Percentiles rank a stretch among this genome's conserved stretches.
Evolutionary conservation across 2,329 filamentous ascomycete species (phyloP).

Genomic region (Pseudodiploospora longispora): DNA sequence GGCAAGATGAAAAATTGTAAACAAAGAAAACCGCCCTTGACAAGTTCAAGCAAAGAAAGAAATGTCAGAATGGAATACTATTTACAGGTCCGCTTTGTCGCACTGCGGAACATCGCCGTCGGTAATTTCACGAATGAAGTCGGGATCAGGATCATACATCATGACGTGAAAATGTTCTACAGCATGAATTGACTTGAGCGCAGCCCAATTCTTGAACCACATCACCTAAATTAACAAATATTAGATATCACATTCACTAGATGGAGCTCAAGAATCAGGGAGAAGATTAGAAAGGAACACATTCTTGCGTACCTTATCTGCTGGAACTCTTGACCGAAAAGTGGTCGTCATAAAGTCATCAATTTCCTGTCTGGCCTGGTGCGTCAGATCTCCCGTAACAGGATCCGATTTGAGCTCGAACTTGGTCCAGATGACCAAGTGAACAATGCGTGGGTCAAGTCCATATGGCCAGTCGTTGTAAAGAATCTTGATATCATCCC

Average conservation of each 20-base stretch:
- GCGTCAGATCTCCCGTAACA: slow-evolving; percentile 57
- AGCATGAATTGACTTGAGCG: slow-evolving; percentile 74
- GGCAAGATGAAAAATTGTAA: background rate
- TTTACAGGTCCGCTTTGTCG: slow-evolving; percentile 26
- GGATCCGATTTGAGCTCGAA: slow-evolving; percentile 67
- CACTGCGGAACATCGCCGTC: slow-evolving; percentile 63
- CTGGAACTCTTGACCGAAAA: slow-evolving; percentile 49
- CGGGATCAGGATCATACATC: slow-evolving; percentile 66
- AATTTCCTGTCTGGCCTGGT: slow-evolving; percentile 54
- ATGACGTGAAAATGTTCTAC: slow-evolving; percentile 95
- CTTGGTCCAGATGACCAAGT: slow-evolving; percentile 90
- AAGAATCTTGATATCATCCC: slow-evolving; percentile 62
- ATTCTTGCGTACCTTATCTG: slow-evolving; percentile 40
- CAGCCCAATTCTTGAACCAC: slow-evolving; percentile 69
- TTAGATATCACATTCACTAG: background rate
- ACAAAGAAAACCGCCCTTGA: background rate
- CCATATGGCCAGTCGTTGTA: slow-evolving; percentile 95
- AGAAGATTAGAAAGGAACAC: too few species aligned
- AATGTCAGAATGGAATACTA: background rate
- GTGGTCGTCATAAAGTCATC: slow-evolving; percentile 60
- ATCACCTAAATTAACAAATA: slow-evolving; percentile 19
- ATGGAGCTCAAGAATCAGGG: background rate
- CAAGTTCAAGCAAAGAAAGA: background rate
- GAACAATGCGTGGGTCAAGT: slow-evolving; percentile 66
- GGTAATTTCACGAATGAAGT: slow-evolving; percentile 64